phyloP scores from a whole-genome alignment of 192 early-diverging fungal genomes.

The Pilobolus umbonatus region DNA sequence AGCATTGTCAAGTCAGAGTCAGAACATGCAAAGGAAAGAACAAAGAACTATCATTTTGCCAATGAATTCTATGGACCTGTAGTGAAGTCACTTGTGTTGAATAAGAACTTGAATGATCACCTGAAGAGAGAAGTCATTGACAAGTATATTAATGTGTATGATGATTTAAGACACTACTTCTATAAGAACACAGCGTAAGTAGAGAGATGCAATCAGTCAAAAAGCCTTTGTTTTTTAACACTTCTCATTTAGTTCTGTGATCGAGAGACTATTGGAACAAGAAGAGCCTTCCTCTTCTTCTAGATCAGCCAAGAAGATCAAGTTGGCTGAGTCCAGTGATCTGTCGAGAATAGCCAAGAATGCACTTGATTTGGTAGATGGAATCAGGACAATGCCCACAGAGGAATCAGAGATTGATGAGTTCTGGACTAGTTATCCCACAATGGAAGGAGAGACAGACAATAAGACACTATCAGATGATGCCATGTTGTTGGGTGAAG shows the following conservation, averaged over 20 bases:
- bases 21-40: conserved; percentile 23
- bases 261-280: too few relatives aligned
- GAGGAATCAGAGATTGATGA: conserved; percentile 47
- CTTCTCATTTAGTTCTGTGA: too few relatives aligned
- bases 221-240: too few relatives aligned
- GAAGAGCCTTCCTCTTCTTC: too few relatives aligned
- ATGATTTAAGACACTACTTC: conserved; percentile 85
- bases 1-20: conserved; percentile 67
- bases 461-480: conserved; percentile 1
- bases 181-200: conserved; percentile 58
- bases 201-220: too few relatives aligned
- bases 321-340: conserved; percentile 17
- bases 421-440: conserved; percentile 60
- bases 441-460: conserved; percentile 10
- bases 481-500: conserved; percentile 26
- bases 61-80: conserved; percentile 60
- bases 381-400: conserved; percentile 55
- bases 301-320: conserved; percentile 35
- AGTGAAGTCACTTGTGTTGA: conserved; percentile 52
- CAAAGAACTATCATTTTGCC: conserved; percentile 57
- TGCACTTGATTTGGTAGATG: conserved; percentile 53
- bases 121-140: conserved; percentile 60
- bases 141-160: conserved; percentile 71
- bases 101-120: conserved; percentile 53
- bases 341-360: conserved; percentile 49